phyloP scores from a whole-genome alignment of 192 early-diverging fungal genomes.

The Lunasporangiospora selenospora region DNA sequence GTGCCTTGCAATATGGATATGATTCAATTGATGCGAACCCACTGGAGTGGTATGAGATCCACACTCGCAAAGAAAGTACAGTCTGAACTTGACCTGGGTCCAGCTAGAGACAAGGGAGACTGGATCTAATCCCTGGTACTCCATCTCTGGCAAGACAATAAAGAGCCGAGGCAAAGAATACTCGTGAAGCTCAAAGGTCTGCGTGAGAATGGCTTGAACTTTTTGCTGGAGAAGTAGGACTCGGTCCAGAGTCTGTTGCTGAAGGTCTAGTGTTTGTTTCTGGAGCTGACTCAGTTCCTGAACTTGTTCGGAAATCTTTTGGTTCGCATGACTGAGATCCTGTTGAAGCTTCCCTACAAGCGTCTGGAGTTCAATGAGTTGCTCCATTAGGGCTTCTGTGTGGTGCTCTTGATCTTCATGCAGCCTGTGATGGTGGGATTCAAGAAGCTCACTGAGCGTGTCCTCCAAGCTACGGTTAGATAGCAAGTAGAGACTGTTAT shows the following conservation, averaged over 20 bases:
- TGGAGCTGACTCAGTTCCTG: conserved; percentile 6
- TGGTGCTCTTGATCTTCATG: conserved; percentile 10
- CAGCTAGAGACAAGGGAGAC: conserved; percentile 5
- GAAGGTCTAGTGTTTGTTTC: background rate
- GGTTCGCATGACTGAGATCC: background rate
- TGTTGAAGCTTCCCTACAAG: conserved; percentile 2
- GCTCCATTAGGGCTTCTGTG: background rate
- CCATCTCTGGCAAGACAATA: conserved; percentile 39
- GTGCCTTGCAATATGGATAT: conserved; percentile 39
- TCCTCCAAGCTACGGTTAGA: background rate
- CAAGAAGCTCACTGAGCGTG: background rate
- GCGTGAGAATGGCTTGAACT: conserved; percentile 24
- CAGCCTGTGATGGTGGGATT: conserved; percentile 1
- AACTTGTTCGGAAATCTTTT: background rate
- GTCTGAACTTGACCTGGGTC: conserved; percentile 21
- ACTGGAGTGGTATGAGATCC: conserved; percentile 25
- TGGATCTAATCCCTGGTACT: conserved; percentile 25
- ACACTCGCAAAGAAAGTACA: conserved; percentile 44
- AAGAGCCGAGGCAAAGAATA: conserved; percentile 35
- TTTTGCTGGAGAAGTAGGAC: conserved; percentile 8
- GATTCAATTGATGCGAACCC: conserved; percentile 24
- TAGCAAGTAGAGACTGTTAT: background rate
- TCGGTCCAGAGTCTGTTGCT: conserved; percentile 8
- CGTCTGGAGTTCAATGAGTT: background rate
- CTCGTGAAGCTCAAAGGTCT: conserved; percentile 44